phyloP scores from a whole-genome alignment of 768 basidiomycete genomes.

The Kwoniella newhampshirensis region DNA sequence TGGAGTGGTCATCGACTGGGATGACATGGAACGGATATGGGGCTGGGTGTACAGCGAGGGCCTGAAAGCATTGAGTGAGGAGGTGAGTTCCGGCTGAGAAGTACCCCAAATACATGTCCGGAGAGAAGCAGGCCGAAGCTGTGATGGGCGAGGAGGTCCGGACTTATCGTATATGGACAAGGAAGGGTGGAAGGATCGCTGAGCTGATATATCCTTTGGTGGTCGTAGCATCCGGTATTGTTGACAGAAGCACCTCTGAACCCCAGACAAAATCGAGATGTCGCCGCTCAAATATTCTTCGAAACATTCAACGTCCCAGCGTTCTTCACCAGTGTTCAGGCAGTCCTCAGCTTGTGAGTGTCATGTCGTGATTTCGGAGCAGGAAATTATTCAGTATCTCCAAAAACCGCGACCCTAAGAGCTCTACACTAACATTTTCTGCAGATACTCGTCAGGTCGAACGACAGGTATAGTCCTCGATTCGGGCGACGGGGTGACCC shows the following conservation, averaged over 20 bases:
- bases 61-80: slow-evolving; percentile 90
- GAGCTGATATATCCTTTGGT: too few relatives aligned
- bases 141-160: too few relatives aligned
- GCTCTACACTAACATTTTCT: slow-evolving; percentile 13
- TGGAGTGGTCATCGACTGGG: slow-evolving; percentile 99
- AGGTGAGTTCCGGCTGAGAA: slow-evolving; percentile 74
- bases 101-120: not conserved
- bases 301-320: slow-evolving; percentile 99
- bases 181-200: too few relatives aligned
- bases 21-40: slow-evolving; percentile 99
- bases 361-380: not conserved
- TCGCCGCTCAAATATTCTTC: slow-evolving; percentile 98
- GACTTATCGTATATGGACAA: not conserved
- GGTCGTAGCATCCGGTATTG: slow-evolving; percentile 83
- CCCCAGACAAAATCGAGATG: slow-evolving; percentile 91
- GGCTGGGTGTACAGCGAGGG: slow-evolving; percentile 96
- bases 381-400: not conserved
- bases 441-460: slow-evolving; percentile 93
- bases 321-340: slow-evolving; percentile 92
- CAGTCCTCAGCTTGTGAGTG: slow-evolving; percentile 87
- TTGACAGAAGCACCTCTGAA: slow-evolving; percentile 97
- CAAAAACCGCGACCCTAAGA: too few relatives aligned
- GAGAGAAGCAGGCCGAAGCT: not conserved
- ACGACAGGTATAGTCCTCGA: slow-evolving; percentile 99
- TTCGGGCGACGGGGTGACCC: slow-evolving; percentile 97